Conservation (phyloP, 305 asterid species). For the Fraxinus xanthoxyloides region DNA sequence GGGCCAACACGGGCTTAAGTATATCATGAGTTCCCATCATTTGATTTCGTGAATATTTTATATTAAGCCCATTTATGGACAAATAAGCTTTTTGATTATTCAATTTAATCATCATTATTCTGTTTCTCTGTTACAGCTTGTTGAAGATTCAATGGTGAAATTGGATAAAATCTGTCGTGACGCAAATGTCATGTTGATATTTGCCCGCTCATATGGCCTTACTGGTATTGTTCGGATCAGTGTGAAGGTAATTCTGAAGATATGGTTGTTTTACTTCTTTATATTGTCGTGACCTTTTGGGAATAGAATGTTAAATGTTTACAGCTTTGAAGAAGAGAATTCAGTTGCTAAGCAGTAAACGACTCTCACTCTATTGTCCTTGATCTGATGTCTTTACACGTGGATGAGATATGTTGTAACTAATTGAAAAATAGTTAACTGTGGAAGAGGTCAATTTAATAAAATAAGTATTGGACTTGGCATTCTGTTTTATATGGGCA, state of each 20-base stretch:
- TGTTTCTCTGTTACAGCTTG: conserved; percentile 54
- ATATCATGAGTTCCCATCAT: neutral
- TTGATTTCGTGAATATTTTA: conserved; percentile 12
- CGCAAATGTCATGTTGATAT: conserved; percentile 74
- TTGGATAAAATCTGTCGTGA: conserved; percentile 85
- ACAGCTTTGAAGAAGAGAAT: conserved; percentile 14
- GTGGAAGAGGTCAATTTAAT: neutral
- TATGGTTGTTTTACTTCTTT: neutral
- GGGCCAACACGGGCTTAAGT: neutral
- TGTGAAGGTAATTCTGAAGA: conserved; percentile 63
- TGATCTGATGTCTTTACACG: neutral
- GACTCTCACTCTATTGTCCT: neutral
- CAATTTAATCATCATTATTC: conserved; percentile 1
- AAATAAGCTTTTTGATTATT: neutral
- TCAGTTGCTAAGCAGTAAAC: neutral
- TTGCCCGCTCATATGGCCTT: conserved; percentile 94
- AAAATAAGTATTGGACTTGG: neutral
- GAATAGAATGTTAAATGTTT: neutral
- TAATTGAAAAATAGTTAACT: neutral
- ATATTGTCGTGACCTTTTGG: conserved; percentile 19
- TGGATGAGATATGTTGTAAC: conserved; percentile 4
- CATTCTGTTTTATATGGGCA: neutral
- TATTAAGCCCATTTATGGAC: neutral
- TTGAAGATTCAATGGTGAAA: conserved; percentile 81
- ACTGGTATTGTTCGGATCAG: conserved; percentile 86